A percentile compares a stretch with the other conserved stretches of the same genome.
Evolutionary conservation across 2,329 filamentous ascomycete species (phyloP).

Genomic region (Phialophora chinensis): DNA sequence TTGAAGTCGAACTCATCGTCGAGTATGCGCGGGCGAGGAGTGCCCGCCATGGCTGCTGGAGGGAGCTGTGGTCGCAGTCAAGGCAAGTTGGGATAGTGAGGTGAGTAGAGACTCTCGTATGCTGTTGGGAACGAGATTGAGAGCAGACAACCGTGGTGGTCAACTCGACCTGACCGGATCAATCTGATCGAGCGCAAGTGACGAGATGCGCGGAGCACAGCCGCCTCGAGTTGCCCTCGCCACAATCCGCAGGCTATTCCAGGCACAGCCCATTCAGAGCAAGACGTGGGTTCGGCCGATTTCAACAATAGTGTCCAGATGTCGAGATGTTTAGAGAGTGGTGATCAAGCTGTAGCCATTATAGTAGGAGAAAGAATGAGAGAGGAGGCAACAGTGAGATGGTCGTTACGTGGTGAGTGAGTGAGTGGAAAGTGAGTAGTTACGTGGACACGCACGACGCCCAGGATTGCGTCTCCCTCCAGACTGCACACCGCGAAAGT

Average conservation of each 20-base stretch:
- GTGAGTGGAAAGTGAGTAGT: conserved; percentile 10
- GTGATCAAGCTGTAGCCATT: background rate
- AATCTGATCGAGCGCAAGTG: conserved; percentile 17
- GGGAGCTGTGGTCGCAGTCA: conserved; percentile 2
- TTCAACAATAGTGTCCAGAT: conserved; percentile 4
- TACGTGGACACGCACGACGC: conserved; percentile 11
- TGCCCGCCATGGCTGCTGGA: conserved; percentile 29
- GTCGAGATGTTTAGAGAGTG: background rate
- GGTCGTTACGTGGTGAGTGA: conserved; percentile 1
- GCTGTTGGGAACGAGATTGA: conserved; percentile 3
- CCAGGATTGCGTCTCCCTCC: conserved; percentile 19
- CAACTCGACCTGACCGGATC: conserved; percentile 12
- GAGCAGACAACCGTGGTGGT: conserved; percentile 1
- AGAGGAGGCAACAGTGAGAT: conserved; percentile 21
- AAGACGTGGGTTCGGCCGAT: background rate
- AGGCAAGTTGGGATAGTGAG: conserved; percentile 12
- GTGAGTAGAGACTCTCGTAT: conserved; percentile 6
- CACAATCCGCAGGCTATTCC: conserved; percentile 27
- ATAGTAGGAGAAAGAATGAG: conserved; percentile 3
- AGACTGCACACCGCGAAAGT: background rate
- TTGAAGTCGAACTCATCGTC: conserved; percentile 61
- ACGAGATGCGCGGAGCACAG: conserved; percentile 34
- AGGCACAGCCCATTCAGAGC: conserved; percentile 23
- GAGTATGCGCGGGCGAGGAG: conserved; percentile 35
- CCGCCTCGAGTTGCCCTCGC: conserved; percentile 31